Conservation (phyloP, 139 green algal species). For the Raphidocelis subcapitata region DNA sequence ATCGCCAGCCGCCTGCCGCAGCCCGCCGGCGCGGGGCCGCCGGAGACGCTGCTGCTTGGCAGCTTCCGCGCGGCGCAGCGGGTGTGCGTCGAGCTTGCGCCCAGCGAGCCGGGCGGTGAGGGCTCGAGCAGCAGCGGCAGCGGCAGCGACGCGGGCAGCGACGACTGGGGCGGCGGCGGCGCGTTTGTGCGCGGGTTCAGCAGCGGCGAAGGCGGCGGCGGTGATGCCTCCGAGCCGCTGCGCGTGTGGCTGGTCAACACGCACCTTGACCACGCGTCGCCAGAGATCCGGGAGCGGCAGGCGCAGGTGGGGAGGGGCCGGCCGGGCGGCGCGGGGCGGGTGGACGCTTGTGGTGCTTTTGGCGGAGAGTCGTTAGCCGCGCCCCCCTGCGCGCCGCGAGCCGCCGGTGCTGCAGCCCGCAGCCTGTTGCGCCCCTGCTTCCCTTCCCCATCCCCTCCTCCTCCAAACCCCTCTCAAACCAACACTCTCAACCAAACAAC, state of each 20-base stretch:
- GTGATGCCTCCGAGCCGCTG: background rate
- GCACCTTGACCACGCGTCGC: slow-evolving; percentile 46
- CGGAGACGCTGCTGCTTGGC: slow-evolving; percentile 43
- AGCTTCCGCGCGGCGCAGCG: slow-evolving; percentile 51
- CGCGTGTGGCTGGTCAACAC: slow-evolving; percentile 52
- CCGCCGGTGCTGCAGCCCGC: too few species aligned
- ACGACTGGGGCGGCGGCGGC: slow-evolving; percentile 13
- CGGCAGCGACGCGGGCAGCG: background rate
- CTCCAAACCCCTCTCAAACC: too few species aligned
- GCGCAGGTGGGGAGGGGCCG: slow-evolving; percentile 4
- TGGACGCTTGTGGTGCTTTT: too few species aligned
- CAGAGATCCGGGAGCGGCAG: slow-evolving; percentile 28
- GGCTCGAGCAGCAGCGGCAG: background rate
- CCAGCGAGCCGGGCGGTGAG: background rate
- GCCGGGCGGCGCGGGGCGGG: too few species aligned
- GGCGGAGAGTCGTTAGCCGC: too few species aligned
- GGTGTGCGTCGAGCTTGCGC: slow-evolving; percentile 31
- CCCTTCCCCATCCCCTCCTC: too few species aligned
- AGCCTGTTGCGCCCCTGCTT: too few species aligned
- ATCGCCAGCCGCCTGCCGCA: slow-evolving; percentile 34
- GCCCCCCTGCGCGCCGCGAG: too few species aligned
- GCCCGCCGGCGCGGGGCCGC: background rate
- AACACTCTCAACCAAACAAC: too few species aligned
- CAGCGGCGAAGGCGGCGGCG: background rate
- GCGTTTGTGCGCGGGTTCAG: too few species aligned